These are phyloP conservation scores for Umbelopsis isabellina DNA, from an alignment of 192 early-diverging fungal genomes.

Conservation along the genomic window DNA sequence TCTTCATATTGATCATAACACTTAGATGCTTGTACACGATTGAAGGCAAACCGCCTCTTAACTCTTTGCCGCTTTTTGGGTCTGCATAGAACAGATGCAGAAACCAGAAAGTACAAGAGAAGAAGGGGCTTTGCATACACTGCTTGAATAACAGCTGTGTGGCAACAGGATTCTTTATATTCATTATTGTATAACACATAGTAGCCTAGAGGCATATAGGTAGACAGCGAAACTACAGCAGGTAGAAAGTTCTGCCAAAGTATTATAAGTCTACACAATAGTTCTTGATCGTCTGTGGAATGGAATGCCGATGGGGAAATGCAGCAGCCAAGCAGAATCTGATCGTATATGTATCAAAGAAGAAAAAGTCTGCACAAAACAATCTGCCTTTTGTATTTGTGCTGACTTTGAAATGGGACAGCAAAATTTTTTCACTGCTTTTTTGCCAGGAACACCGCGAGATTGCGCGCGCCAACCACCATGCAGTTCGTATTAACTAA, in stretches of 20 bases:
- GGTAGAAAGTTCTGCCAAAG: background rate
- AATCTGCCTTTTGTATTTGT: background rate
- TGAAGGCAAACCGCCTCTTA: too few relatives aligned
- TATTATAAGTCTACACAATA: slow-evolving; percentile 19
- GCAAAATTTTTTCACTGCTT: too few relatives aligned
- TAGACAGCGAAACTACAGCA: slow-evolving; percentile 16
- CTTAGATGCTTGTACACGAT: too few relatives aligned
- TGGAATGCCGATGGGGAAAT: slow-evolving; percentile 17
- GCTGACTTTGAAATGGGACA: background rate
- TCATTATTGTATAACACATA: background rate
- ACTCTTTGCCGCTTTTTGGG: too few relatives aligned
- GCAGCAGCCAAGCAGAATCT: slow-evolving; percentile 23
- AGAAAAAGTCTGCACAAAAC: background rate
- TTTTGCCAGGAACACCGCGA: too few relatives aligned
- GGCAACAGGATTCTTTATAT: background rate
- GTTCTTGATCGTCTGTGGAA: slow-evolving; percentile 24
- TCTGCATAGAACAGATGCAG: too few relatives aligned
- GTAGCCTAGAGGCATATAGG: background rate
- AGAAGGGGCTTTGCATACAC: background rate
- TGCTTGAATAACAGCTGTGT: background rate
- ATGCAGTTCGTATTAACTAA: too few relatives aligned
- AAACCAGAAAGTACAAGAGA: background rate
- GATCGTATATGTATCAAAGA: slow-evolving; percentile 23
- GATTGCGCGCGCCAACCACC: too few relatives aligned
- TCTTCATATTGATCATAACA: too few relatives aligned